phyloP scores from a whole-genome alignment of 768 basidiomycete genomes.

The Chlorophyllum brunneum region DNA sequence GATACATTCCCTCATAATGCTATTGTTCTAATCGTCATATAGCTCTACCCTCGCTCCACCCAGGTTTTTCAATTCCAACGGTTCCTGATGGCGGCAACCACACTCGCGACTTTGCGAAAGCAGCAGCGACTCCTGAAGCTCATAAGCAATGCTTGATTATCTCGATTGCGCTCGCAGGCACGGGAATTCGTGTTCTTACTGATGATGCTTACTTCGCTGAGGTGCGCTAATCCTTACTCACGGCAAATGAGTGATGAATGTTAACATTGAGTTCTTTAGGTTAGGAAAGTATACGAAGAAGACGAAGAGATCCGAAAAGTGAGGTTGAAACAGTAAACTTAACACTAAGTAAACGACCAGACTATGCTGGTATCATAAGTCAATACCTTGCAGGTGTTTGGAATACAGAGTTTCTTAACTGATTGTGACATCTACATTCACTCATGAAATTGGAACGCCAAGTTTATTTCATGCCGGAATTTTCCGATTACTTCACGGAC shows the following conservation, averaged over 20 bases:
- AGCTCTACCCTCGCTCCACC: conserved; percentile 69
- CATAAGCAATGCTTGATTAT: conserved; percentile 67
- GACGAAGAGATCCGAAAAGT: not conserved
- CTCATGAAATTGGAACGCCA: too few species aligned
- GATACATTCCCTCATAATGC: not conserved
- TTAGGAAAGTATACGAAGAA: not conserved
- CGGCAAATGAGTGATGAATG: not conserved
- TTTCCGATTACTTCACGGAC: too few species aligned
- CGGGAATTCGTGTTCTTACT: conserved; percentile 64
- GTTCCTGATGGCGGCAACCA: conserved; percentile 73
- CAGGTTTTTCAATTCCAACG: conserved; percentile 77
- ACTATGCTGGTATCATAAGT: too few species aligned
- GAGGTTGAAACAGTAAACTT: conserved; percentile 5
- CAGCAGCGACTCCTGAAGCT: conserved; percentile 56
- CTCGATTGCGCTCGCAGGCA: conserved; percentile 67
- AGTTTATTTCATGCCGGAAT: too few species aligned
- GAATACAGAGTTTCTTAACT: too few species aligned
- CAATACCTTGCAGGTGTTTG: not conserved
- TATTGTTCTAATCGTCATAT: not conserved
- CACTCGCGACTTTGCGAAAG: conserved; percentile 60
- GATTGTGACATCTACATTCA: too few species aligned
- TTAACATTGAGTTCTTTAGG: not conserved
- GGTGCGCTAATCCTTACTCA: conserved; percentile 27
- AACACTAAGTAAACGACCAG: too few species aligned
- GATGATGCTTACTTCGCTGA: conserved; percentile 60